Evolutionary conservation across 306 rosid species (phyloP).

Genomic region (Glycine tomentella): DNA sequence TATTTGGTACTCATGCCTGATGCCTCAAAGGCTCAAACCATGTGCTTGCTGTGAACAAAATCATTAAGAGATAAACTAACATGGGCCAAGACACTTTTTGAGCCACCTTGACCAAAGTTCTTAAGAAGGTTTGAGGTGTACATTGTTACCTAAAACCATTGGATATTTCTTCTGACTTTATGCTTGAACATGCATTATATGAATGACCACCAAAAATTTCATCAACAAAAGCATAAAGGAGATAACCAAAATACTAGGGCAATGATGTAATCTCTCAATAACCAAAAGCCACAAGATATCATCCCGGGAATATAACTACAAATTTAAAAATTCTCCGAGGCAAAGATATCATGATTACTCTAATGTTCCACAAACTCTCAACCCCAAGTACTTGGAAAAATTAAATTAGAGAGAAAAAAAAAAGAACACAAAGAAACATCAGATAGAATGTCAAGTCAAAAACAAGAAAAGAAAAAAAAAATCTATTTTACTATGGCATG

Average conservation of each 20-base stretch:
- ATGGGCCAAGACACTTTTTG: background rate
- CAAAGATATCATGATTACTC: slow-evolving; percentile 43
- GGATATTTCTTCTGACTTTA: background rate
- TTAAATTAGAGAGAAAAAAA: background rate
- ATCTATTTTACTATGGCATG: slow-evolving; percentile 12
- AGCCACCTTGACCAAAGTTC: background rate
- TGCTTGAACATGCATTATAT: background rate
- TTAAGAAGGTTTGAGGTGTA: background rate
- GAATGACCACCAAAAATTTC: background rate
- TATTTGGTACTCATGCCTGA: background rate
- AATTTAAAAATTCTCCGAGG: slow-evolving; percentile 8
- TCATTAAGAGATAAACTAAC: background rate
- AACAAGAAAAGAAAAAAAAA: background rate
- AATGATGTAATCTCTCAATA: background rate
- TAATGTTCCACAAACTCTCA: slow-evolving; percentile 34
- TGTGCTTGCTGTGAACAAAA: background rate
- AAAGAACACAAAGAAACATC: slow-evolving; percentile 26
- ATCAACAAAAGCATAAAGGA: background rate
- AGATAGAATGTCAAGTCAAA: slow-evolving; percentile 20
- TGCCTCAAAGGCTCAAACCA: background rate
- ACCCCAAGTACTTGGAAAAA: slow-evolving; percentile 26
- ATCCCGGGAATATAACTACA: slow-evolving; percentile 32
- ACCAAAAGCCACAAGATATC: slow-evolving; percentile 23
- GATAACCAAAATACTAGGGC: background rate
- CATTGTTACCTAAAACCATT: background rate